phyloP scores from a whole-genome alignment of 805 yeast genomes.

The Soucietia sequanensis region DNA sequence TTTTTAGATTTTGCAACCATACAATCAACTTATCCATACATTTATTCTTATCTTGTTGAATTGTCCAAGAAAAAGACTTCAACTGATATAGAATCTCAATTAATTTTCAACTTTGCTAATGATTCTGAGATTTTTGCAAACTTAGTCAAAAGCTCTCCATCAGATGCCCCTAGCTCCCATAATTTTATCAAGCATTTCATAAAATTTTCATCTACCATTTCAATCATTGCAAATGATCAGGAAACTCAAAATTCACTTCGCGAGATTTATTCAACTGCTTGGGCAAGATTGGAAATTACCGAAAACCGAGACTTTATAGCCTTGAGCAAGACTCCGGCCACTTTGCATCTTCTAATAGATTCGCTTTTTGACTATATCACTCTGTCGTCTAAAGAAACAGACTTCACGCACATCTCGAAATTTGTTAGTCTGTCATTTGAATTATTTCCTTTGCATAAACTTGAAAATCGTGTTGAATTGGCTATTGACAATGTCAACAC shows the following conservation, averaged over 20 bases:
- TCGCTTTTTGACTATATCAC: slow-evolving; percentile 14
- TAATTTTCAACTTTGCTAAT: slow-evolving; percentile 18
- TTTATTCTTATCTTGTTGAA: slow-evolving; percentile 28
- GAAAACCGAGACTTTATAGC: slow-evolving; percentile 11
- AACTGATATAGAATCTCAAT: slow-evolving; percentile 16
- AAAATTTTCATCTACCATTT: slow-evolving; percentile 1
- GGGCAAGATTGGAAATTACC: slow-evolving; percentile 10
- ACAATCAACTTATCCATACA: slow-evolving; percentile 15
- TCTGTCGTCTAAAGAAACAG: slow-evolving; percentile 2
- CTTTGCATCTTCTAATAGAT: slow-evolving; percentile 4
- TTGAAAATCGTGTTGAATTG: slow-evolving; percentile 17
- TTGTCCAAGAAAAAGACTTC: slow-evolving; percentile 24
- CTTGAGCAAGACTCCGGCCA: slow-evolving; percentile 3
- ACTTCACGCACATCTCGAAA: neutral
- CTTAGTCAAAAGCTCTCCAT: slow-evolving; percentile 11
- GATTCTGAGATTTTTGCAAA: slow-evolving; percentile 16
- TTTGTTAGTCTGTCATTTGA: neutral
- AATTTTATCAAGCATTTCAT: slow-evolving; percentile 14
- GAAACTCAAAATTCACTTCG: slow-evolving; percentile 1
- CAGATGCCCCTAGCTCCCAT: slow-evolving; percentile 7
- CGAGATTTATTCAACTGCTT: slow-evolving; percentile 9
- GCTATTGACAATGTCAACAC: slow-evolving; percentile 12
- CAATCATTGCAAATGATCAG: neutral
- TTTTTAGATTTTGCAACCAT: slow-evolving; percentile 13
- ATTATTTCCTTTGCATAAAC: slow-evolving; percentile 18